These are phyloP conservation scores for Zygosaccharomyces gambellarensis DNA, from an alignment of 805 yeast species.

Conservation along the genomic window DNA sequence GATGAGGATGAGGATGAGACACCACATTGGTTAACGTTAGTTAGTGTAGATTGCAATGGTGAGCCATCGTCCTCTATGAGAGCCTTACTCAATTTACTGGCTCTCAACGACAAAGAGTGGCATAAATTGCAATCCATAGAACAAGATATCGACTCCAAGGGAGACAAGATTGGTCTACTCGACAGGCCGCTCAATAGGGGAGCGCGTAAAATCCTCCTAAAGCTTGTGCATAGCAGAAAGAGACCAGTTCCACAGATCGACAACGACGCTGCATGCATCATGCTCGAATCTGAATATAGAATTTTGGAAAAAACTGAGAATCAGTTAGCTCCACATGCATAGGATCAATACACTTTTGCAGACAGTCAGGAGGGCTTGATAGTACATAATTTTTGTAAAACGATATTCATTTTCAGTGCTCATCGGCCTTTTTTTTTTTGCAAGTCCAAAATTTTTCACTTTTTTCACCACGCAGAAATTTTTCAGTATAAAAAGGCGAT, in stretches of 20 bases:
- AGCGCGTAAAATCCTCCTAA: not conserved
- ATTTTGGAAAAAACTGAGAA: constrained; percentile 5
- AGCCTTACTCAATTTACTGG: constrained; percentile 38
- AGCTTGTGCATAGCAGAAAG: not conserved
- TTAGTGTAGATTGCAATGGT: constrained; percentile 41
- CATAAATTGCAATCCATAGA: constrained; percentile 3
- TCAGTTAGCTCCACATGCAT: not conserved
- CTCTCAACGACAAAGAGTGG: constrained; percentile 30
- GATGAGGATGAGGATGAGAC: constrained; percentile 15
- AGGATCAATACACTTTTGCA: not conserved
- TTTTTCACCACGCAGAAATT: constrained; percentile 13
- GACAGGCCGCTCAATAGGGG: not conserved
- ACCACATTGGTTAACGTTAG: constrained; percentile 43
- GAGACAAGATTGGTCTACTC: constrained; percentile 1
- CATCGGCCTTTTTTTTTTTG: not conserved
- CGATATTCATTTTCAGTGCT: not conserved
- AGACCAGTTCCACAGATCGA: not conserved
- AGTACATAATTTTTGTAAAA: not conserved
- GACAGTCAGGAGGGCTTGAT: not conserved
- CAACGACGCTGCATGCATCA: not conserved
- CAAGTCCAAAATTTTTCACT: not conserved
- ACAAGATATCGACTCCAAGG: constrained; percentile 2
- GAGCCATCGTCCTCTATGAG: constrained; percentile 42
- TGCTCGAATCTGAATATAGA: constrained; percentile 8
- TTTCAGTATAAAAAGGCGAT: constrained; percentile 8